Evolutionary conservation across 306 rosid species (phyloP).

Genomic region (Malus sylvestris): DNA sequence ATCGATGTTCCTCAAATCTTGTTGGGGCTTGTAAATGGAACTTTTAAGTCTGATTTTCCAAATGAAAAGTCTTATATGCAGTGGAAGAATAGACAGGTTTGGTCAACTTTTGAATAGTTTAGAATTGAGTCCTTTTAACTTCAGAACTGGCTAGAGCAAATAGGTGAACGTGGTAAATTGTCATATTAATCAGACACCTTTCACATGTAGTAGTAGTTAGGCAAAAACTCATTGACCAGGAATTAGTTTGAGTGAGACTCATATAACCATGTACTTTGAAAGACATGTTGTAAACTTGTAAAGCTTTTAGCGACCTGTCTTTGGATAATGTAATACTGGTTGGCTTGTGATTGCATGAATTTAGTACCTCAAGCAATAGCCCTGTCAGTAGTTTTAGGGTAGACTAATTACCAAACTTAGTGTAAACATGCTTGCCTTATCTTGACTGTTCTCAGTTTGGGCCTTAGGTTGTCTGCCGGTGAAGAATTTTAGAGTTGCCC

Average conservation of each 20-base stretch:
- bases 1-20: constrained; percentile 41
- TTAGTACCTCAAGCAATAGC: neutral
- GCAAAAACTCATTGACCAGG: neutral
- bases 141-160: neutral
- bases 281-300: neutral
- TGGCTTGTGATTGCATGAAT: neutral
- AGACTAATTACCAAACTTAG: neutral
- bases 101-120: constrained; percentile 1
- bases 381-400: neutral
- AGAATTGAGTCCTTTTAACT: neutral
- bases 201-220: neutral
- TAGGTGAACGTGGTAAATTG: neutral
- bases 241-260: neutral
- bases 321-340: neutral
- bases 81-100: constrained; percentile 53
- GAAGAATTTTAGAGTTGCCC: neutral
- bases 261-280: neutral
- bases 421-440: neutral
- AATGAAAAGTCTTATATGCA: constrained; percentile 37
- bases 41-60: constrained; percentile 41
- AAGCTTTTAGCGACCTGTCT: neutral
- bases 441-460: neutral
- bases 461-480: neutral
- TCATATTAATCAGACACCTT: neutral
- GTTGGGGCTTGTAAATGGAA: constrained; percentile 37